phyloP scores from a whole-genome alignment of 2,329 filamentous ascomycete genomes.

The Pseudogymnoascus sp. region DNA sequence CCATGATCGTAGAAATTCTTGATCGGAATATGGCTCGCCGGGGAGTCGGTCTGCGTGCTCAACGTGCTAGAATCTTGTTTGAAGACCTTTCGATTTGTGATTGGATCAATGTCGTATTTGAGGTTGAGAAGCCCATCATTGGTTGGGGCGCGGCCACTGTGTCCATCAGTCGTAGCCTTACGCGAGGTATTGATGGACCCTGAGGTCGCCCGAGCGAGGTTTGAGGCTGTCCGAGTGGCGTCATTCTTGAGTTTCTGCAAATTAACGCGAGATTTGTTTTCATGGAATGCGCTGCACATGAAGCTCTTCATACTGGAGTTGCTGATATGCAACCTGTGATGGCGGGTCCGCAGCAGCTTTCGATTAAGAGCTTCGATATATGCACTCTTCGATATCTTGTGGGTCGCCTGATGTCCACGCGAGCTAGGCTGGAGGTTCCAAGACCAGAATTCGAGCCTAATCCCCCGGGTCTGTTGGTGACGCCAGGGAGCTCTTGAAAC shows the following conservation, averaged over 20 bases:
- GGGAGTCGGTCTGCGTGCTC: background rate
- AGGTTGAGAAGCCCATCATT: slow-evolving; percentile 12
- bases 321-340: slow-evolving; percentile 29
- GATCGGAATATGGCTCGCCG: slow-evolving; percentile 12
- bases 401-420: slow-evolving; percentile 37
- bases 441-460: slow-evolving; percentile 43
- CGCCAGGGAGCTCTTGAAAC: slow-evolving; percentile 16
- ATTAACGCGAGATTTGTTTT: slow-evolving; percentile 21
- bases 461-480: slow-evolving; percentile 36
- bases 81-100: slow-evolving; percentile 46
- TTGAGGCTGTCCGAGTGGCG: background rate
- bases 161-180: background rate
- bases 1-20: slow-evolving; percentile 12
- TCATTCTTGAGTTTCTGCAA: background rate
- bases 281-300: slow-evolving; percentile 35
- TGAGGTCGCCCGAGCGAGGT: background rate
- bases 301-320: slow-evolving; percentile 32
- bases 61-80: slow-evolving; percentile 21
- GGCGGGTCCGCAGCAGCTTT: slow-evolving; percentile 40
- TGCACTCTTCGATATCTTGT: slow-evolving; percentile 37
- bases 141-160: slow-evolving; percentile 16
- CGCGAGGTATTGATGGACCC: slow-evolving; percentile 4
- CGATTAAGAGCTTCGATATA: slow-evolving; percentile 39
- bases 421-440: slow-evolving; percentile 35
- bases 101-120: slow-evolving; percentile 47